A percentile compares a stretch with the other conserved stretches of the same genome.
These are phyloP conservation scores for Plasmopara halstedii DNA, from an alignment of 352 stramenopile species.

Conservation along the genomic window DNA sequence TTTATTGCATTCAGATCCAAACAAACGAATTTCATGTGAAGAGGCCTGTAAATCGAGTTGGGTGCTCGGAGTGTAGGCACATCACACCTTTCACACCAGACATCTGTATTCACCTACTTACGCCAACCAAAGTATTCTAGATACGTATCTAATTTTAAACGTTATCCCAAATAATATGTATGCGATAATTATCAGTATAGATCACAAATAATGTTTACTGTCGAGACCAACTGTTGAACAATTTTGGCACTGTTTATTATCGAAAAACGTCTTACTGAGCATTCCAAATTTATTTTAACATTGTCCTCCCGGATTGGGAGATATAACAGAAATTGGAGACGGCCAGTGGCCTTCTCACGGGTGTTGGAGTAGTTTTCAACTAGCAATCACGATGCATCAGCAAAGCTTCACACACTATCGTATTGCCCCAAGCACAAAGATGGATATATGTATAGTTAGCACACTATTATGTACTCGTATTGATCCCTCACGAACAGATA, in stretches of 20 bases:
- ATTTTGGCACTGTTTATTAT: no score
- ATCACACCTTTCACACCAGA: neutral
- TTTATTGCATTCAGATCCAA: slow-evolving; percentile 81
- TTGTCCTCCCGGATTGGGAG: slow-evolving; percentile 56
- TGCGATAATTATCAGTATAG: no score
- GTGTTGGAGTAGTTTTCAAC: slow-evolving; percentile 93
- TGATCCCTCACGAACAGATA: slow-evolving; percentile 24
- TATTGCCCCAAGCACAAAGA: slow-evolving; percentile 93
- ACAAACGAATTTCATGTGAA: slow-evolving; percentile 68
- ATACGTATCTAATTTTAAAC: slow-evolving; percentile 19
- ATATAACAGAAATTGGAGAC: slow-evolving; percentile 88
- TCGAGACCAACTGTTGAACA: no score
- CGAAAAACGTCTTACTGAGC: no score
- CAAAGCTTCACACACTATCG: slow-evolving; percentile 90
- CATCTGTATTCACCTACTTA: slow-evolving; percentile 21
- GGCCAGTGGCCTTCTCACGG: slow-evolving; percentile 85
- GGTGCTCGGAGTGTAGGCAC: slow-evolving; percentile 39
- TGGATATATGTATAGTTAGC: neutral
- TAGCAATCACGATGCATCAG: slow-evolving; percentile 93
- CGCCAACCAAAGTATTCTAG: slow-evolving; percentile 29
- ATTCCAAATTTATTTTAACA: no score
- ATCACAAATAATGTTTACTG: no score
- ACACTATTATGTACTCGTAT: slow-evolving; percentile 1
- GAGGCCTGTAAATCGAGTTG: slow-evolving; percentile 74
- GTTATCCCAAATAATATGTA: slow-evolving; percentile 26